Percentiles rank a stretch among this genome's conserved stretches.
These are phyloP conservation scores for Termitomyces sp. DNA, from an alignment of 768 basidiomycete species.

Conservation along the genomic window DNA sequence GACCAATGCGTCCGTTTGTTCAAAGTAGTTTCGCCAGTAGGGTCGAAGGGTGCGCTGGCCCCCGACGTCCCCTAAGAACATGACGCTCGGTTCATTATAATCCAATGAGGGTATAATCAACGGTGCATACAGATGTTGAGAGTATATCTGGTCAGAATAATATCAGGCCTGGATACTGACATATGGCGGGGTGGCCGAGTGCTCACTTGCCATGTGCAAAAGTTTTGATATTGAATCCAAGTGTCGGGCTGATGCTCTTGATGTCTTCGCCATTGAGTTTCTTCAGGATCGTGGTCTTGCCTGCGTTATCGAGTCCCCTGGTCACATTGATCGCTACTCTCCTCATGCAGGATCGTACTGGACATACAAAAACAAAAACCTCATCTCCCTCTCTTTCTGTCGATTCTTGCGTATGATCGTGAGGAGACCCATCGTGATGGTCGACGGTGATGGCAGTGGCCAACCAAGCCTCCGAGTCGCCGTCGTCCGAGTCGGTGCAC, in stretches of 20 bases:
- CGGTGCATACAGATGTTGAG: conserved; percentile 75
- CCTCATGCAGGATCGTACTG: conserved; percentile 6
- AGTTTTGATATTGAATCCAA: conserved; percentile 99
- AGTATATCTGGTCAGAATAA: conserved; percentile 50
- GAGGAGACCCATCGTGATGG: conserved; percentile 85
- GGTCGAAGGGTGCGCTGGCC: conserved; percentile 94
- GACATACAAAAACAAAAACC: conserved; percentile 80
- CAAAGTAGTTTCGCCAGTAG: conserved; percentile 99
- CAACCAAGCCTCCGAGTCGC: too few species aligned
- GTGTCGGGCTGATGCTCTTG: conserved; percentile 81
- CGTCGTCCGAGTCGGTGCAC: neutral
- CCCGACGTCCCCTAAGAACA: conserved; percentile 92
- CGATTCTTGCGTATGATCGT: conserved; percentile 97
- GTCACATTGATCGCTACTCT: conserved; percentile 14
- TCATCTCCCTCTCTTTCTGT: conserved; percentile 95
- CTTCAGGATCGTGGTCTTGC: conserved; percentile 97
- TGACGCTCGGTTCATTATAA: conserved; percentile 3
- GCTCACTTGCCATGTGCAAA: conserved; percentile 84
- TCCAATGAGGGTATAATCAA: neutral
- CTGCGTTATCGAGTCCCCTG: conserved; percentile 97
- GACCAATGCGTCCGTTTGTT: conserved; percentile 95
- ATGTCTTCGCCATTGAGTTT: conserved; percentile 93
- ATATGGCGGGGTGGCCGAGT: neutral
- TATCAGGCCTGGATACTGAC: neutral
- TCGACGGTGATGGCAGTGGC: neutral